Conservation (phyloP, 495 filamentous ascomycete genomes). For the Aspergillus funiculosus region DNA sequence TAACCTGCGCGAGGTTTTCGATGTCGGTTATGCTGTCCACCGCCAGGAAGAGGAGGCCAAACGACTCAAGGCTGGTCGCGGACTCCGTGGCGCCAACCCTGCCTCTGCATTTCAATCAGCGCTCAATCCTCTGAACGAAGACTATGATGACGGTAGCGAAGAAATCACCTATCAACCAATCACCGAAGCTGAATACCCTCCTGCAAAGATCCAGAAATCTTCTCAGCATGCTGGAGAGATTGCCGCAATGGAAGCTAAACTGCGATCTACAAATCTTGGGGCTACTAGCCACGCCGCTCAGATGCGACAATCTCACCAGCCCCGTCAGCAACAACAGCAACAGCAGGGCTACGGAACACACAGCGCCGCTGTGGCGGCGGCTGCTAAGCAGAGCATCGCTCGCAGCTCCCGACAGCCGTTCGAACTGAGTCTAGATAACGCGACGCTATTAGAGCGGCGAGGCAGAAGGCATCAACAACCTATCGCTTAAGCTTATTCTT, state of each 20-base stretch:
- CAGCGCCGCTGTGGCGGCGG: constrained; percentile 66
- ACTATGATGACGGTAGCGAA: constrained; percentile 57
- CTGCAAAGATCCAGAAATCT: constrained; percentile 64
- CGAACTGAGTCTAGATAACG: constrained; percentile 83
- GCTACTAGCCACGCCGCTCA: constrained; percentile 49
- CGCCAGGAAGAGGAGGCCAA: constrained; percentile 94
- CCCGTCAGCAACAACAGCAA: constrained; percentile 40
- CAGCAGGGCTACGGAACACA: constrained; percentile 77
- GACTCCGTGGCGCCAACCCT: constrained; percentile 54
- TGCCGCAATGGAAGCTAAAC: constrained; percentile 73
- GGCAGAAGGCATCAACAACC: constrained; percentile 40
- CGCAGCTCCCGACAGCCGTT: constrained; percentile 64
- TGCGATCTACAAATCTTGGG: constrained; percentile 73
- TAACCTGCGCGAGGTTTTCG: constrained; percentile 94
- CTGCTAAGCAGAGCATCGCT: constrained; percentile 69
- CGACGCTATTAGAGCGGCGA: constrained; percentile 78
- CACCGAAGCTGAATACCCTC: constrained; percentile 40
- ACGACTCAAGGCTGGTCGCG: constrained; percentile 72
- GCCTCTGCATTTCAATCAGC: constrained; percentile 39
- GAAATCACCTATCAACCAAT: constrained; percentile 39
- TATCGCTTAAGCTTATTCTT: constrained; percentile 20
- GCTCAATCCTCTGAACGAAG: constrained; percentile 66
- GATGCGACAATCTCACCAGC: constrained; percentile 51
- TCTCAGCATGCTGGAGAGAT: constrained; percentile 54
- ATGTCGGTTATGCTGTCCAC: constrained; percentile 94